phyloP scores from a whole-genome alignment of 2,329 filamentous ascomycete species.

The Stagonosporopsis chrysanthemi region DNA sequence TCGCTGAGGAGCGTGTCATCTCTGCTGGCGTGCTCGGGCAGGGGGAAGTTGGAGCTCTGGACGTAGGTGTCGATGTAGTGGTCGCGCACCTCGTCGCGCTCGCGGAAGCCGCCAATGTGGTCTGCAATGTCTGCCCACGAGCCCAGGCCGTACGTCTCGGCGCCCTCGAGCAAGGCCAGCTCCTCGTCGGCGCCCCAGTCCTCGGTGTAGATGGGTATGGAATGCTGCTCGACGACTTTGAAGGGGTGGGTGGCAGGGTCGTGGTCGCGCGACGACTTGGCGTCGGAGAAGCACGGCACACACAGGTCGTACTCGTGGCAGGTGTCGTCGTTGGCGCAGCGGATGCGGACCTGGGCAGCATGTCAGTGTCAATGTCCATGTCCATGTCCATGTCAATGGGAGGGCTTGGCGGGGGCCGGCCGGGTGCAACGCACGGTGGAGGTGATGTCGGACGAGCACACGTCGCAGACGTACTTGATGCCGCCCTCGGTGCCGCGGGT shows the following conservation, averaged over 20 bases:
- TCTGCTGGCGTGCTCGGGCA: slow-evolving; percentile 86
- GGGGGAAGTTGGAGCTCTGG: slow-evolving; percentile 80
- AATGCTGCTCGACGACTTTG: slow-evolving; percentile 97
- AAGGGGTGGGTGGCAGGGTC: slow-evolving; percentile 86
- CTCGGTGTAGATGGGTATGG: slow-evolving; percentile 91
- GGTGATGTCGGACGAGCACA: slow-evolving; percentile 95
- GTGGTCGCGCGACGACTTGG: slow-evolving; percentile 81
- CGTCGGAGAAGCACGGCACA: slow-evolving; percentile 90
- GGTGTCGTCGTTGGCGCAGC: slow-evolving; percentile 76
- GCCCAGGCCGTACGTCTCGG: slow-evolving; percentile 93
- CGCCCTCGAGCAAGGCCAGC: slow-evolving; percentile 88
- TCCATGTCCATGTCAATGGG: no score
- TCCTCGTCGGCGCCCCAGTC: slow-evolving; percentile 99
- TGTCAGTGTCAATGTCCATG: no score
- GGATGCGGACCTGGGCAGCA: slow-evolving; percentile 84
- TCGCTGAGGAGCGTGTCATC: slow-evolving; percentile 80
- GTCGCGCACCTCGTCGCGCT: slow-evolving; percentile 93
- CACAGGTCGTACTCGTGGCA: slow-evolving; percentile 98
- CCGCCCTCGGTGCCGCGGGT: slow-evolving; percentile 79
- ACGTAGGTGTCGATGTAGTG: slow-evolving; percentile 92
- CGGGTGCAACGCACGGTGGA: slow-evolving; percentile 74
- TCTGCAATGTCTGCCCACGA: slow-evolving; percentile 99
- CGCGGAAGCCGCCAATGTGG: slow-evolving; percentile 93
- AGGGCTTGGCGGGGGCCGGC: not conserved
- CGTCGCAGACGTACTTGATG: slow-evolving; percentile 93